Evolutionary conservation across 202 grass and related monocot species (phyloP).

Genomic region (Dendrocalamus latiflorus): DNA sequence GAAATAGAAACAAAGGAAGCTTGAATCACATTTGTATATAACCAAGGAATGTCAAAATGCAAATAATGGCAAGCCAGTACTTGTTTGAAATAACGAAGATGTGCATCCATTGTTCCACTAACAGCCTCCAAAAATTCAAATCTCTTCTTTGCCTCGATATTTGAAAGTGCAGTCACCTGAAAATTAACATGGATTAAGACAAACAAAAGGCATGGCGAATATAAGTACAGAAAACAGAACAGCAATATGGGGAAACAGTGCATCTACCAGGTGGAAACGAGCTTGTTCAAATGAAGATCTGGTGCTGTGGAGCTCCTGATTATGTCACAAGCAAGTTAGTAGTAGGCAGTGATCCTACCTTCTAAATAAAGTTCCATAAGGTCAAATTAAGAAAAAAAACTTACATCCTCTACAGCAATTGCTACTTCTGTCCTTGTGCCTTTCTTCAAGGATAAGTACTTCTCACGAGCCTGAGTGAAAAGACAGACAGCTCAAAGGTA

Average conservation of each 20-base stretch:
- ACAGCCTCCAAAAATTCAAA: conserved; percentile 99
- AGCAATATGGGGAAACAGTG: neutral
- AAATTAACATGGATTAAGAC: conserved; percentile 17
- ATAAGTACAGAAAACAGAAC: conserved; percentile 22
- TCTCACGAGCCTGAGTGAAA: conserved; percentile 73
- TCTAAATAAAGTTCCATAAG: neutral
- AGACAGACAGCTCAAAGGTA: conserved; percentile 25
- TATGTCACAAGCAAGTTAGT: conserved; percentile 19
- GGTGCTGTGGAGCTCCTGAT: conserved; percentile 83
- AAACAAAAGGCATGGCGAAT: conserved; percentile 22
- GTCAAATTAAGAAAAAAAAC: neutral
- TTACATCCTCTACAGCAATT: conserved; percentile 88
- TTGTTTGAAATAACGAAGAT: conserved; percentile 99
- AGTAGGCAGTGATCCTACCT: conserved; percentile 11
- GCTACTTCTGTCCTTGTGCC: conserved; percentile 80
- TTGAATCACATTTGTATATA: conserved; percentile 28
- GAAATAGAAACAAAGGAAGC: conserved; percentile 24
- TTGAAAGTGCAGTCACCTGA: conserved; percentile 92
- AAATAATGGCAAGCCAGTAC: conserved; percentile 37
- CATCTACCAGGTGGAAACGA: conserved; percentile 81
- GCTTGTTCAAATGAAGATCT: conserved; percentile 99
- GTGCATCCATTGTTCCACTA: conserved; percentile 99
- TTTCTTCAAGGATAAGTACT: conserved; percentile 90
- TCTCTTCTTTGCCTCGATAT: conserved; percentile 97
- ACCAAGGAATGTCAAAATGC: conserved; percentile 13